phyloP scores from a whole-genome alignment of 345 rosid species.

The Acer saccharum region DNA sequence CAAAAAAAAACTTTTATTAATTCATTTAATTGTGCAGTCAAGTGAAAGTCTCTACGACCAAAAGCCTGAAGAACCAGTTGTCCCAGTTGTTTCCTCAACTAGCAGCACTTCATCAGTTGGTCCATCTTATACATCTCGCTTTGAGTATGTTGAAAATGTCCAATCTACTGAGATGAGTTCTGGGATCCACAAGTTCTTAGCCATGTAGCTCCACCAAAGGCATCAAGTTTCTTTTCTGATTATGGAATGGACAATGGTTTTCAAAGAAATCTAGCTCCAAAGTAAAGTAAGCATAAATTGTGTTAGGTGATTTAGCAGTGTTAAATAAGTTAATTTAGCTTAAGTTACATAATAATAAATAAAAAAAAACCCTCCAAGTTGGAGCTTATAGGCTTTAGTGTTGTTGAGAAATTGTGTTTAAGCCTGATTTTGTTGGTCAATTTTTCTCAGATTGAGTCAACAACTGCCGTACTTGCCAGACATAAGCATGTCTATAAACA shows the following conservation, averaged over 20 bases:
- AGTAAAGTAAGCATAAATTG: constrained; percentile 47
- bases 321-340: not conserved
- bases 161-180: constrained; percentile 54
- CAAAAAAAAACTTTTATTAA: not conserved
- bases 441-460: not conserved
- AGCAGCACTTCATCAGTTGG: constrained; percentile 48
- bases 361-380: not conserved
- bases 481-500: not conserved
- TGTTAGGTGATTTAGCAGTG: not conserved
- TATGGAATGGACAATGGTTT: constrained; percentile 84
- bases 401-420: not conserved
- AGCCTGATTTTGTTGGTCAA: not conserved
- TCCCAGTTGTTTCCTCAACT: constrained; percentile 58
- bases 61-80: constrained; percentile 88
- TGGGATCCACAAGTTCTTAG: constrained; percentile 71
- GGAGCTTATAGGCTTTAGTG: not conserved
- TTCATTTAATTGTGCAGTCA: constrained; percentile 50
- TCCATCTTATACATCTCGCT: constrained; percentile 77
- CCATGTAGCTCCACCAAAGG: constrained; percentile 95
- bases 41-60: constrained; percentile 91
- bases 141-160: constrained; percentile 79
- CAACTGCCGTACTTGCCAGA: not conserved
- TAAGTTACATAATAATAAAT: not conserved
- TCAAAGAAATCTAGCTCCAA: constrained; percentile 64
- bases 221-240: constrained; percentile 85